Conservation (phyloP, 345 rosid species). For the Schrenkiella parvula region DNA sequence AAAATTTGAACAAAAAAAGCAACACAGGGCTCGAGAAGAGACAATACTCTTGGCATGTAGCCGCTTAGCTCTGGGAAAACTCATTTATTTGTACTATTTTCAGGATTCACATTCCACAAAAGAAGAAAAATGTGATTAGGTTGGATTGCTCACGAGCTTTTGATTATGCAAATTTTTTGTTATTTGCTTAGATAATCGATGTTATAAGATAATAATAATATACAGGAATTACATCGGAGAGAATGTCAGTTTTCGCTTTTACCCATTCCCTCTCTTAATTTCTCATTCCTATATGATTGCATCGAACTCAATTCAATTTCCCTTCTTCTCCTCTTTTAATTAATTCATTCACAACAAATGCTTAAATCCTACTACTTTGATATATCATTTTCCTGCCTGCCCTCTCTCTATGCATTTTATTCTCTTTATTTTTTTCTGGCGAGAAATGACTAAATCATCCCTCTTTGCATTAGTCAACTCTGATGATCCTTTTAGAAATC, state of each 20-base stretch:
- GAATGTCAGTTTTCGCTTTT: slow-evolving; percentile 14
- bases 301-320: neutral
- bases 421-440: neutral
- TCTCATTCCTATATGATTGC: slow-evolving; percentile 20
- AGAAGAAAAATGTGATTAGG: neutral
- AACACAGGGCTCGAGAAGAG: slow-evolving; percentile 26
- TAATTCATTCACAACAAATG: neutral
- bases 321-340: neutral
- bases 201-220: neutral
- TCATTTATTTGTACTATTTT: neutral
- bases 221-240: slow-evolving; percentile 1
- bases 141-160: neutral
- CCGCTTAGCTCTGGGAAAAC: neutral
- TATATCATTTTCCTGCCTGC: neutral
- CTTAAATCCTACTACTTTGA: no score
- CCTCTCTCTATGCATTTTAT: neutral
- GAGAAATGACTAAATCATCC: neutral
- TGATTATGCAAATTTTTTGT: slow-evolving; percentile 3
- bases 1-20: neutral
- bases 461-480: neutral
- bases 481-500: neutral
- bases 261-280: slow-evolving; percentile 15
- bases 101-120: neutral
- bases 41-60: neutral
- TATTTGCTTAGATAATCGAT: neutral